Conservation (phyloP, 73 alveolate species). For the Blepharisma japonicum region DNA sequence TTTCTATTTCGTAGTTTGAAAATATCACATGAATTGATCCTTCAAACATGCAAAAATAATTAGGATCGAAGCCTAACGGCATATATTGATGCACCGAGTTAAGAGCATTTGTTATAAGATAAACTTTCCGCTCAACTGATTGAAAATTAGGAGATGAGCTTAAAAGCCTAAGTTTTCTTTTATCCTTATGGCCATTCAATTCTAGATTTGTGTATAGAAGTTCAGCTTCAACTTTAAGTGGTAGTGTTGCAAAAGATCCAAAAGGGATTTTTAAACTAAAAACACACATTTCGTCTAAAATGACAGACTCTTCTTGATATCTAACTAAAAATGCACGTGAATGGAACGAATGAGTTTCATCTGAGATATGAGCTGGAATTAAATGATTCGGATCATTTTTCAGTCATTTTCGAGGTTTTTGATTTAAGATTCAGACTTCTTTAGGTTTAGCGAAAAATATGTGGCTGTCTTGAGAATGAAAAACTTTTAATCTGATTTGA, state of each 20-base stretch:
- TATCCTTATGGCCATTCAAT: background rate
- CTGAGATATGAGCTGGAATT: constrained; percentile 52
- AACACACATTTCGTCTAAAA: background rate
- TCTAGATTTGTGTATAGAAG: background rate
- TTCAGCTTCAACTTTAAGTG: background rate
- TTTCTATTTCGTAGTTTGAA: background rate
- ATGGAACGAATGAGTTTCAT: constrained; percentile 38
- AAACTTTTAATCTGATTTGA: constrained; percentile 36
- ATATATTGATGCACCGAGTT: background rate
- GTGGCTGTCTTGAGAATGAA: background rate
- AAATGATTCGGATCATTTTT: background rate
- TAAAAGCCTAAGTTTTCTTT: background rate
- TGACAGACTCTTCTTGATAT: constrained; percentile 69
- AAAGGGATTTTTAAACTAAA: constrained; percentile 1
- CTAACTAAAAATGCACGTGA: constrained; percentile 68
- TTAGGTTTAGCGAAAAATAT: constrained; percentile 15
- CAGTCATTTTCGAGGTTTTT: background rate
- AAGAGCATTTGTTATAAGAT: background rate
- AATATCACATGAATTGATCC: background rate
- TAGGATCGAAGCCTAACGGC: constrained; percentile 2
- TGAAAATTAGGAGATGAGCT: background rate
- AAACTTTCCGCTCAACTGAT: background rate
- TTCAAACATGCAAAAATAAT: constrained; percentile 4
- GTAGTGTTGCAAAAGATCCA: background rate
- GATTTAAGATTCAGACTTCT: background rate